Evolutionary conservation across 805 yeast genomes (phyloP).

Genomic region (Schwanniomyces occidentalis): DNA sequence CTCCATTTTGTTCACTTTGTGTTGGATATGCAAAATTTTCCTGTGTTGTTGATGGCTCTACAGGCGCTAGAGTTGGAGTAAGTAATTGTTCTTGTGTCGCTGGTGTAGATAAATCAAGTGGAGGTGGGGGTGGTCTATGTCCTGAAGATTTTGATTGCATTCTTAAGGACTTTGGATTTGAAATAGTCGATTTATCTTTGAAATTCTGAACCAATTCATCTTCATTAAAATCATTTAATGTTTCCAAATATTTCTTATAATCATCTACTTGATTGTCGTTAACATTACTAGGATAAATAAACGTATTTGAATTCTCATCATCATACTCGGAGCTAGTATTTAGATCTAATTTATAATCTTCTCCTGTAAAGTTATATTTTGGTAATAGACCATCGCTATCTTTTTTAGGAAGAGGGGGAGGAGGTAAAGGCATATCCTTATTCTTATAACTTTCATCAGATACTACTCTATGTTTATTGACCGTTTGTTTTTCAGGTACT

Average conservation of each 20-base stretch:
- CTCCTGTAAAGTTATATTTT: constrained; percentile 19
- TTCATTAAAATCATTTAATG: constrained; percentile 16
- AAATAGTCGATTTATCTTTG: constrained; percentile 1
- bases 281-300: constrained; percentile 11
- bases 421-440: constrained; percentile 24
- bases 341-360: constrained; percentile 19
- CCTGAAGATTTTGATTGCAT: constrained; percentile 1
- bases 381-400: constrained; percentile 11
- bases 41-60: no score
- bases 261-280: constrained; percentile 17
- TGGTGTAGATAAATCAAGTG: constrained; percentile 2
- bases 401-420: constrained; percentile 23
- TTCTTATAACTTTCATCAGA: constrained; percentile 14
- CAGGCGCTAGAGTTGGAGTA: neutral
- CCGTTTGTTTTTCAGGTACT: no score
- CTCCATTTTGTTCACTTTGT: neutral
- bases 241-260: constrained; percentile 22
- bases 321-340: no score
- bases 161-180: neutral
- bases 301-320: constrained; percentile 10
- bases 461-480: no score
- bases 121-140: constrained; percentile 10
- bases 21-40: constrained; percentile 1
- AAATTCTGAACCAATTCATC: constrained; percentile 9
- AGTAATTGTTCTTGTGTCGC: neutral